Evolutionary conservation across 257 asterid genomes (phyloP), one percentile per base, ranked within the genome.

Genomic region (Eustoma russellianum): DNA sequence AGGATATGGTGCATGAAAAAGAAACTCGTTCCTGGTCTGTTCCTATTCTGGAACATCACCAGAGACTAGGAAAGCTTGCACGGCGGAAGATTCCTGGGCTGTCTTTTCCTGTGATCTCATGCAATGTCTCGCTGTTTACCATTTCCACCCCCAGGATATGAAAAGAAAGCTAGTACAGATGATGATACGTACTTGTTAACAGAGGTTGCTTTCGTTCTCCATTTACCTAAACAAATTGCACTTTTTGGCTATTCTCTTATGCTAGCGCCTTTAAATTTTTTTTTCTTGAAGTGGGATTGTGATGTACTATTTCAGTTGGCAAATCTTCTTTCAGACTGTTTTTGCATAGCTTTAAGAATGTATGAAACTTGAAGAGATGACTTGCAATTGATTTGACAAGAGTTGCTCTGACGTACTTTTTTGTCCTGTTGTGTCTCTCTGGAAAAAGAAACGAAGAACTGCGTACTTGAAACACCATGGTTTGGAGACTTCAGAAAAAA

Each of bases 121-220:
- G 82, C 88, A 75, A 88, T 88, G 97, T 88, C 97, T 68, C 97
- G 95, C 74, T 88, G 97, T 83, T 85, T 82, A 70, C 94, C 94
- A 13, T 88, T 85, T 82, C 94, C 95, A 61, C 97, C 95, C 50
- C 89, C 89, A 13, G 97, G 95, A 75, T 87, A 87, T 74, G 89
- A 81, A 71, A 81, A 76, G 76, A 62, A 84, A 79, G 83, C 66
- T 59, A 68, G 52, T 61, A 75, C 79, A 5, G 86, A 82, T 17
- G n/a, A n/a, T n/a, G 94, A 82, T 66, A 69, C 74, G 58, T 76
- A 69, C 73, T 48, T 74, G 58, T 53, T 76, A 62, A 77, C 75
- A 78, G 84, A 88, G 94, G 96, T 88, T 64, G 50, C 52, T 47
- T 56, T 59, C 52, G 59, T 19, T 34, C 24, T 52, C 43, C 49